Evolutionary conservation across 768 basidiomycete genomes (phyloP).

Genomic region (Hericium rajendrae): DNA sequence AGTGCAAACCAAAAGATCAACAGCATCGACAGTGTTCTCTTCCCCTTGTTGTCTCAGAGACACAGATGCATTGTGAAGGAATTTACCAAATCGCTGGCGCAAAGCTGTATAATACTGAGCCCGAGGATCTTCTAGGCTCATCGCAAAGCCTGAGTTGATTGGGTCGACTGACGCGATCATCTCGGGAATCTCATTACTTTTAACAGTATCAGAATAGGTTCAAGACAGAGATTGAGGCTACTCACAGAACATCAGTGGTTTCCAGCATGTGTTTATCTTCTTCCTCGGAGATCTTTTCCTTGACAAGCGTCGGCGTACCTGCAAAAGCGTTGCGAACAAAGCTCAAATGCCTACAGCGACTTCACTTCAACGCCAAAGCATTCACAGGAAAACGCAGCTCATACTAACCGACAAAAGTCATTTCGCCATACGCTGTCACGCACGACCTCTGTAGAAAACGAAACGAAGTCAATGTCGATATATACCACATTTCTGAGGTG

Average conservation of each 20-base stretch:
- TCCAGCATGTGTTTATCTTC: constrained; percentile 32
- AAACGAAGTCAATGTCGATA: constrained; percentile 1
- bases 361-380: background rate
- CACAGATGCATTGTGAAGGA: constrained; percentile 63
- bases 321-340: constrained; percentile 68
- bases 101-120: constrained; percentile 42
- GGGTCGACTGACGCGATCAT: constrained; percentile 62
- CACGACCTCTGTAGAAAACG: constrained; percentile 24
- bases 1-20: constrained; percentile 49
- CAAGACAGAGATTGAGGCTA: background rate
- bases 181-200: constrained; percentile 65
- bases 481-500: constrained; percentile 5
- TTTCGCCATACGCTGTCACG: constrained; percentile 68
- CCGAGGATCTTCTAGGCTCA: constrained; percentile 44
- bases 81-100: constrained; percentile 52
- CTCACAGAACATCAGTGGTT: constrained; percentile 65
- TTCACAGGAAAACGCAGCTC: background rate
- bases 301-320: constrained; percentile 60
- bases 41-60: constrained; percentile 64
- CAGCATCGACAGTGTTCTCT: constrained; percentile 75
- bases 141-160: constrained; percentile 54
- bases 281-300: constrained; percentile 42
- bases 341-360: constrained; percentile 43
- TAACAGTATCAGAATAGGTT: background rate
- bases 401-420: constrained; percentile 68